Evolutionary conservation across 768 basidiomycete species (phyloP).

Genomic region (Cystofilobasidium ferigula): DNA sequence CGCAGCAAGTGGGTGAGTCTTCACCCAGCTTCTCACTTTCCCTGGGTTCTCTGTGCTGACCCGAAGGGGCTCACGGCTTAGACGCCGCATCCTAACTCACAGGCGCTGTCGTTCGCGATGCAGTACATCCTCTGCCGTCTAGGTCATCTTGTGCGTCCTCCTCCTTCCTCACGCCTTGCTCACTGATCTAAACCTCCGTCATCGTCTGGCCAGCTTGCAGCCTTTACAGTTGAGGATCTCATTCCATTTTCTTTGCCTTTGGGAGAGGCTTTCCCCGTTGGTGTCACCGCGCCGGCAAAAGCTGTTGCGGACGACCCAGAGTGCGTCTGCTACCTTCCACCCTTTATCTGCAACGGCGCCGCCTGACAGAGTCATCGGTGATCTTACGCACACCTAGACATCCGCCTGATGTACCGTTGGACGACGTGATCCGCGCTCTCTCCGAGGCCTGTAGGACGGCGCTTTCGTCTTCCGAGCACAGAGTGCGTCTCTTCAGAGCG

Average conservation of each 20-base stretch:
- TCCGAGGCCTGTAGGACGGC: too few relatives aligned
- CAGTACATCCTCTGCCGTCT: slow-evolving; percentile 4
- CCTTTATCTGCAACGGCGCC: not conserved
- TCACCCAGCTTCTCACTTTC: not conserved
- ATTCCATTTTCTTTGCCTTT: not conserved
- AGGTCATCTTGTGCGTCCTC: not conserved
- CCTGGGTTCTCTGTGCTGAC: not conserved
- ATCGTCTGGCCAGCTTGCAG: not conserved
- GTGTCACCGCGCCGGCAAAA: not conserved
- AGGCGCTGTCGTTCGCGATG: not conserved
- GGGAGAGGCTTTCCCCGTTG: not conserved
- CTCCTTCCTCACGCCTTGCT: not conserved
- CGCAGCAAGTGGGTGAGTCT: not conserved
- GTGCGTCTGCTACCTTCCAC: not conserved
- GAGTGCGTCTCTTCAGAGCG: too few relatives aligned
- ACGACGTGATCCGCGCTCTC: too few relatives aligned
- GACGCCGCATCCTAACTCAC: not conserved
- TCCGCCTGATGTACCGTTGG: too few relatives aligned
- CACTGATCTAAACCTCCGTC: not conserved
- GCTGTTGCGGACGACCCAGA: not conserved
- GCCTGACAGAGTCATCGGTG: too few relatives aligned
- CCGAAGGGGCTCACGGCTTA: too few relatives aligned
- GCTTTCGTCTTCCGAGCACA: too few relatives aligned
- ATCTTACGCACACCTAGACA: too few relatives aligned
- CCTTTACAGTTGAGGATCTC: not conserved